Evolutionary conservation across 768 basidiomycete genomes (phyloP), one percentile per base, ranked within the genome.

Genomic region (Rubroboletus pulcherrimus): DNA sequence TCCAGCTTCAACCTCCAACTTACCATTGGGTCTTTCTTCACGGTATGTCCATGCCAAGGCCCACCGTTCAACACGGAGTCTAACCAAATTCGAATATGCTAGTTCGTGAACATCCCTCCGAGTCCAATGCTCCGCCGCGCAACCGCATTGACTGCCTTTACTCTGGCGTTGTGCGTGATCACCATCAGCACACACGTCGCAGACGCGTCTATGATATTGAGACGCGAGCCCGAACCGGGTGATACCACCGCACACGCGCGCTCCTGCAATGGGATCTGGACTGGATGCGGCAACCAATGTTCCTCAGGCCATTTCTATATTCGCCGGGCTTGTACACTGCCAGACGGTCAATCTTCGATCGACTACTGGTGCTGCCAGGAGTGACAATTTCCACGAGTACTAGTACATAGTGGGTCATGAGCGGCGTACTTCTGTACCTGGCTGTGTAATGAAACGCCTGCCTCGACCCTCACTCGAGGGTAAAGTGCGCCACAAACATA

Each of bases 311-410:
- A 21, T 21, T 21, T 21, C 21, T 21, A 21, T 21, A 21, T 1
- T 21, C 21, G 21, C 21, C 21, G 21, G 21, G 21, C 47, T 24
- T 56, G 63, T 17, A 56, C 49, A 2, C 17, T 58, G 43, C 21
- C 21, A 21, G 39, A 39, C 12, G 38, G 45, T 29, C 33, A 43
- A 24, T 12, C 7, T 8, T 38, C 55, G 5, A 26, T 61, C 43
- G 55, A 60, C 47, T 61, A 57, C 31, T 54, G 51, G 55, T 61
- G 39, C 24, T 54, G 59, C 49, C 54, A 56, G 41, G 15, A 43
- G 4, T 46, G 49, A n/a, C 47, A 33, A 33, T 7, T n/a, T 40
- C 10, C 6, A 41, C 19, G 40, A 12, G 9, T 30, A 43, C 7
- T 14, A 33, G 38, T 14, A 17, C 14, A 7, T 19, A 21, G 14